phyloP scores from a whole-genome alignment of 352 stramenopile genomes.

The Globisporangium megalacanthum region DNA sequence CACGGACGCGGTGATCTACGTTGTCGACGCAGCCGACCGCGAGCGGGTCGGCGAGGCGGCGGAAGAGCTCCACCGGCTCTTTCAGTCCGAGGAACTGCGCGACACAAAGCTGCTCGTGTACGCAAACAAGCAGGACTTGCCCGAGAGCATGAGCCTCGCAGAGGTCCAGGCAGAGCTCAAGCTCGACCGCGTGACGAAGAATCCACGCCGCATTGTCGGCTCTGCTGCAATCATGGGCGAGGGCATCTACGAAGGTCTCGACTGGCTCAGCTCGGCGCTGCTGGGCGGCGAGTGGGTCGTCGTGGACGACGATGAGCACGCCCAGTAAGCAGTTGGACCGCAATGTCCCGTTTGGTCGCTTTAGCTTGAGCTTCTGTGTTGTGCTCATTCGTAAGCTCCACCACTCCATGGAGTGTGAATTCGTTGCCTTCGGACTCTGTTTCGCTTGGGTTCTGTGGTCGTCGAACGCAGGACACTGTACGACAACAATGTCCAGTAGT shows the following conservation, averaged over 20 bases:
- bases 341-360: too few species aligned
- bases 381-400: too few species aligned
- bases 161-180: slow-evolving; percentile 27
- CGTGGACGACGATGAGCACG: not conserved
- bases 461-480: too few species aligned
- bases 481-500: too few species aligned
- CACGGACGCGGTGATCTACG: slow-evolving; percentile 81
- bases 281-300: slow-evolving; percentile 7
- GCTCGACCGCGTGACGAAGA: slow-evolving; percentile 26
- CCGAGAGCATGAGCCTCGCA: slow-evolving; percentile 20
- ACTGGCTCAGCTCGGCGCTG: slow-evolving; percentile 36
- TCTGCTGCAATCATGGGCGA: slow-evolving; percentile 23
- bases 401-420: too few species aligned
- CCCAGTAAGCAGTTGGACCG: too few species aligned
- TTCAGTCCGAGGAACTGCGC: slow-evolving; percentile 34
- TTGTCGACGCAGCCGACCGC: slow-evolving; percentile 59
- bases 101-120: slow-evolving; percentile 39
- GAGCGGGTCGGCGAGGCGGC: slow-evolving; percentile 46
- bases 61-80: slow-evolving; percentile 37
- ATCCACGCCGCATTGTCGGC: slow-evolving; percentile 27
- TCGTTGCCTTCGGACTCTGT: too few species aligned
- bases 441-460: too few species aligned
- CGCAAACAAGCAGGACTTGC: slow-evolving; percentile 47
- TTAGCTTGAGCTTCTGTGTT: too few species aligned
- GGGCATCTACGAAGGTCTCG: slow-evolving; percentile 36